Evolutionary conservation across 2,329 filamentous ascomycete genomes (phyloP).

Genomic region (Ambrosiella xylebori): DNA sequence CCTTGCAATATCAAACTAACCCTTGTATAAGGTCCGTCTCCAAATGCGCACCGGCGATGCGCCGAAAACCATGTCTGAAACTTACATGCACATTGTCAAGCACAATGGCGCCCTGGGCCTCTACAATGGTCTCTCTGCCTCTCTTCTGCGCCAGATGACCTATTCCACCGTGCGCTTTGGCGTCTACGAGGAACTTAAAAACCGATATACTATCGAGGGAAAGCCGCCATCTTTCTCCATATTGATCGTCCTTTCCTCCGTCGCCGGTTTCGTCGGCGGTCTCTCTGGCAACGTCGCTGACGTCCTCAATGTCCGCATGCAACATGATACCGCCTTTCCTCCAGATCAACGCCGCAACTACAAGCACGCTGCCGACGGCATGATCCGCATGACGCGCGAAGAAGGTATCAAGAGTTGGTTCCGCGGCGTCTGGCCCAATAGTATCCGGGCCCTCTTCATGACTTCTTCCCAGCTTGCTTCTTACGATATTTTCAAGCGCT

Average conservation of each 20-base stretch:
- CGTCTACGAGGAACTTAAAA: conserved; percentile 87
- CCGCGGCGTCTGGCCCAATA: conserved; percentile 72
- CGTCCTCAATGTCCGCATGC: conserved; percentile 96
- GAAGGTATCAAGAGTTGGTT: conserved; percentile 67
- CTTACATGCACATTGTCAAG: conserved; percentile 65
- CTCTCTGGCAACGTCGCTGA: conserved; percentile 88
- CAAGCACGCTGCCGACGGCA: conserved; percentile 69
- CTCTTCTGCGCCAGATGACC: conserved; percentile 80
- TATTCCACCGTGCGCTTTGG: conserved; percentile 96
- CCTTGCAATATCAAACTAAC: conserved; percentile 1
- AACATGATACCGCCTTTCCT: conserved; percentile 72
- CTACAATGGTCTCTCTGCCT: conserved; percentile 83
- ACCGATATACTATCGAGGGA: conserved; percentile 30
- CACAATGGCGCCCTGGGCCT: conserved; percentile 62
- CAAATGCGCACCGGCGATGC: conserved; percentile 66
- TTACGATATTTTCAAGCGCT: conserved; percentile 66
- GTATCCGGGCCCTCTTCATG: conserved; percentile 68
- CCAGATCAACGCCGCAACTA: conserved; percentile 65
- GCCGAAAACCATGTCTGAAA: conserved; percentile 67
- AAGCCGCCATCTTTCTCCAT: conserved; percentile 48
- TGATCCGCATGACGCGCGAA: conserved; percentile 69
- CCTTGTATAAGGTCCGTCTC: conserved; percentile 51
- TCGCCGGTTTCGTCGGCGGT: conserved; percentile 76
- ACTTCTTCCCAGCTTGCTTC: conserved; percentile 69
- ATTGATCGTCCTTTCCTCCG: conserved; percentile 67